A percentile compares a stretch with the other conserved stretches of the same genome.
These are phyloP conservation scores for Yamadazyma dendronema DNA, from an alignment of 1,139 yeast species.

Conservation along the genomic window DNA sequence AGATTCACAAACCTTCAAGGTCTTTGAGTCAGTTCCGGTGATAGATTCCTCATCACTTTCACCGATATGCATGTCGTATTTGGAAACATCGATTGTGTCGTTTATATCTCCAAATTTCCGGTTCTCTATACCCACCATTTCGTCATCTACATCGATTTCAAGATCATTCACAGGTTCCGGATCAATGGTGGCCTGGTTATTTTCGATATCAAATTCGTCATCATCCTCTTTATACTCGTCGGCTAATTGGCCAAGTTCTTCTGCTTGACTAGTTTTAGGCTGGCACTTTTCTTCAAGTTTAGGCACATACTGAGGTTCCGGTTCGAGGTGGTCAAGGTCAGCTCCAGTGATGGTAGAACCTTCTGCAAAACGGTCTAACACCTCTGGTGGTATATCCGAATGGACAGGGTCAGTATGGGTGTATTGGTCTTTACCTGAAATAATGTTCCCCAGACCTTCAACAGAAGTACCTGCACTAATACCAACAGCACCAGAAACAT, in stretches of 20 bases:
- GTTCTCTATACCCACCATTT: constrained; percentile 3
- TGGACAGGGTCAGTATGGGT: background rate
- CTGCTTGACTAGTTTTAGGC: constrained; percentile 6
- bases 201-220: constrained; percentile 20
- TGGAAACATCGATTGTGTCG: background rate
- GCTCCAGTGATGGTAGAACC: constrained; percentile 13
- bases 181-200: constrained; percentile 15
- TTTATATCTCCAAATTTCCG: background rate
- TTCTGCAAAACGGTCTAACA: constrained; percentile 6
- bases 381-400: background rate
- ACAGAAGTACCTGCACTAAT: too few species aligned
- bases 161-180: constrained; percentile 6
- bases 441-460: too few species aligned
- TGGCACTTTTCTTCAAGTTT: constrained; percentile 9
- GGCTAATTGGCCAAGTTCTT: constrained; percentile 10
- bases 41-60: background rate
- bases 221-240: constrained; percentile 16
- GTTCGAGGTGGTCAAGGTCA: constrained; percentile 9
- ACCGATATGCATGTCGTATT: constrained; percentile 22
- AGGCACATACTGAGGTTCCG: constrained; percentile 13
- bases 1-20: background rate
- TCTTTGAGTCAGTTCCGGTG: background rate
- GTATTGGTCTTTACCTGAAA: too few species aligned
- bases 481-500: too few species aligned
- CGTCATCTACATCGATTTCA: constrained; percentile 8